Evolutionary conservation across 169 alveolate genomes (phyloP), one percentile per base, ranked within the genome.

Genomic region (Theileria luwenshuni): DNA sequence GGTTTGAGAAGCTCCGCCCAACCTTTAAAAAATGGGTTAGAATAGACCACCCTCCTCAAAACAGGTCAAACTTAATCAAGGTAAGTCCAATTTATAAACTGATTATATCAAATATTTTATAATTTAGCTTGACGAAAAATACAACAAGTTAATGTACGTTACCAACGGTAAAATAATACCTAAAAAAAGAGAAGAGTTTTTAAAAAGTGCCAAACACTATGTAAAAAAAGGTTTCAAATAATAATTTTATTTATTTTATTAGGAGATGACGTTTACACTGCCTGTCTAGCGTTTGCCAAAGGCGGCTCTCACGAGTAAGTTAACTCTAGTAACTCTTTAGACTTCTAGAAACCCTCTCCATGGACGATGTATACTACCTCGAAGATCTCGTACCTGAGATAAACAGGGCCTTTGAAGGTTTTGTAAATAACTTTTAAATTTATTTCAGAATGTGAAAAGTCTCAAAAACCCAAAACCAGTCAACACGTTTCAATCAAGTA

Each of bases 11-110:
- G 48, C 80, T 81, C 25, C 23, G 89, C 12, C 80, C 84, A 15
- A 73, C 49, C 2, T 64, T 72, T 38, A 62, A 74, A 45, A 49
- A 60, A 19, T 81, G 85, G 84, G 74, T 81, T 2, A 58, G 81
- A 1, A 74, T 81, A 27, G 65, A 73, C 42, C 89, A 81, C 54
- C 89, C 89, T 1, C 89, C 89, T n/a, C 79, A 74, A 21, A 43
- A 42, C 19, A 47, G 89, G 45, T 81, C 89, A 28, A 74, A 69
- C 17, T 67, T 81, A 28, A 52, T 64, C 43, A 81, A 74, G 65
- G 71, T 60, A 71, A 2, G 64, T 13, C 27, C 15, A 1, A 21
- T 28, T 68, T 17, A 25, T 62, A 33, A 2, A 10, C 45, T 56
- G 15, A 28, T 13, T n/a, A 10, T 54, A 8, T 33, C 0, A 38